phyloP scores from a whole-genome alignment of 1,284 basidiomycete genomes.

The Golubevia sp. region DNA sequence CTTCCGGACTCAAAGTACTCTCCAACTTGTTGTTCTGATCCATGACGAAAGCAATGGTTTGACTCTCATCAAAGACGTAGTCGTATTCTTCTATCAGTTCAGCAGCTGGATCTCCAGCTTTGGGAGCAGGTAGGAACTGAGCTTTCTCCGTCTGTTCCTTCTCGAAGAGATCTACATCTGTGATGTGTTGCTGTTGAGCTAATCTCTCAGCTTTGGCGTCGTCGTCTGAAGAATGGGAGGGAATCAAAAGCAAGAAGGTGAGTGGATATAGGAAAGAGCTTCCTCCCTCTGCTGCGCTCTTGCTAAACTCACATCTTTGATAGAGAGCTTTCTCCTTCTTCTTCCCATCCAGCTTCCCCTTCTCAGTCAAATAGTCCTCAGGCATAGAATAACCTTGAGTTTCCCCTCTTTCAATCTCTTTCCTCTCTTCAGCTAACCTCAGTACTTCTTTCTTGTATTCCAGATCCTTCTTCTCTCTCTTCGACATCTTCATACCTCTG shows the following conservation, averaged over 20 bases:
- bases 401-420: conserved; percentile 84
- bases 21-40: conserved; percentile 68
- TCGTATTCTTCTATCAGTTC: conserved; percentile 76
- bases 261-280: background rate
- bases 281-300: background rate
- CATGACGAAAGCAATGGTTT: conserved; percentile 94
- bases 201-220: conserved; percentile 70
- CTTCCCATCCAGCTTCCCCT: conserved; percentile 97
- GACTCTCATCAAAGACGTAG: conserved; percentile 96
- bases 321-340: conserved; percentile 93
- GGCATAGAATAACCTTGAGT: conserved; percentile 40
- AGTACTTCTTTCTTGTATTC: conserved; percentile 92
- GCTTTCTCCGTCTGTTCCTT: conserved; percentile 86
- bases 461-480: conserved; percentile 77
- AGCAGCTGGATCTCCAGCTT: conserved; percentile 78
- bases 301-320: conserved; percentile 75
- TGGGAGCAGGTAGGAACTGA: conserved; percentile 68
- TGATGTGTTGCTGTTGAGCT: conserved; percentile 75
- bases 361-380: conserved; percentile 90
- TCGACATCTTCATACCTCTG: conserved; percentile 67
- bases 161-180: conserved; percentile 90
- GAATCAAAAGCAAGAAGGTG: background rate
- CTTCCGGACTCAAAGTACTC: conserved; percentile 77
- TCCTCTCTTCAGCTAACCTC: conserved; percentile 86
- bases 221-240: conserved; percentile 65